Conservation (phyloP, 164 flowering plant genomes). For the Magnolia sinica region DNA sequence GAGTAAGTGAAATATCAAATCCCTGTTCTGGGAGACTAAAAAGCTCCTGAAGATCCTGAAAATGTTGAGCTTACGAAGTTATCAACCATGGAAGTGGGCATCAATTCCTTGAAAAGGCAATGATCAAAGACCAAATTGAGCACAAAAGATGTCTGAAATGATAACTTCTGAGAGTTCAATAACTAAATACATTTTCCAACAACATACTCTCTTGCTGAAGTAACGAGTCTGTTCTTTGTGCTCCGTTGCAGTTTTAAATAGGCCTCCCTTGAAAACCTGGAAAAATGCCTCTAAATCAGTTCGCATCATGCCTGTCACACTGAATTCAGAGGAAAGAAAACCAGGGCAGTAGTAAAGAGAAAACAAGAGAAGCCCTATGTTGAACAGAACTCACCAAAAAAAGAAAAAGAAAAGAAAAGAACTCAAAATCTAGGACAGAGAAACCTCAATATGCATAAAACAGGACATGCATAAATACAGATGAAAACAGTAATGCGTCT, state of each 20-base stretch:
- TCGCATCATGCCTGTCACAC: neutral
- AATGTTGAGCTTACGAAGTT: neutral
- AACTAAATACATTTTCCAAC: neutral
- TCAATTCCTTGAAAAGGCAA: neutral
- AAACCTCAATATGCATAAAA: neutral
- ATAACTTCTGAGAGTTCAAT: neutral
- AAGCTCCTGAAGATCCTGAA: constrained; percentile 82
- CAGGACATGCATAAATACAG: neutral
- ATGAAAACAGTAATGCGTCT: neutral
- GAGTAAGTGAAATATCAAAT: constrained; percentile 89
- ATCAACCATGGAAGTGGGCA: neutral
- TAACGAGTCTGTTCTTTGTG: constrained; percentile 94
- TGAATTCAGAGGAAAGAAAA: neutral
- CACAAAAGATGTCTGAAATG: neutral
- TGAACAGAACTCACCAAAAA: neutral
- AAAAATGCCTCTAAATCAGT: constrained; percentile 4
- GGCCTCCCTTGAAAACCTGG: constrained; percentile 89
- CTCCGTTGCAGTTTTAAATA: constrained; percentile 93
- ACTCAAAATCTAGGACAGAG: neutral
- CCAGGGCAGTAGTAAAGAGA: neutral
- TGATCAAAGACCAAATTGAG: neutral
- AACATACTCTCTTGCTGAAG: constrained; percentile 79
- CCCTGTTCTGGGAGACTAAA: constrained; percentile 87
- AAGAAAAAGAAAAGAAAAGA: neutral
- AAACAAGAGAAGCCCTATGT: neutral